phyloP scores from a whole-genome alignment of 768 basidiomycete species.

The Boletus pseudo-olivaceus region DNA sequence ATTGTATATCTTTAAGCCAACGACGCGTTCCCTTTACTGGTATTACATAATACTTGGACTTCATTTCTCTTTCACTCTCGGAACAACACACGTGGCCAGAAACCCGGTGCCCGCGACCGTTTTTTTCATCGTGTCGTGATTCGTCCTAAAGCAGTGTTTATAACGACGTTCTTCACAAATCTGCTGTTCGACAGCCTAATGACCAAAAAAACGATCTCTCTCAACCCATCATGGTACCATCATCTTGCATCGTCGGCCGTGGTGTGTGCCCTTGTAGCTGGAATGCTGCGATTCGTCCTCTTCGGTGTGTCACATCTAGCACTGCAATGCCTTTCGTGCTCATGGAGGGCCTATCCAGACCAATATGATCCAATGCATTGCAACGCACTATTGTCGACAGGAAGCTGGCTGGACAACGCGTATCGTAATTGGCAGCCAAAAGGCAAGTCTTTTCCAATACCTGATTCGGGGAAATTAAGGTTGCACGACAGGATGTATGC shows the following conservation, averaged over 20 bases:
- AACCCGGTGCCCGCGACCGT: background rate
- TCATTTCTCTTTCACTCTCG: background rate
- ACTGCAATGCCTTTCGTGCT: conserved; percentile 3
- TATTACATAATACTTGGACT: background rate
- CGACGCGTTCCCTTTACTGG: background rate
- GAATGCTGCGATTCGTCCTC: conserved; percentile 41
- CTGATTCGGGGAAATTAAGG: conserved; percentile 4
- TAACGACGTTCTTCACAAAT: background rate
- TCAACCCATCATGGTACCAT: conserved; percentile 52
- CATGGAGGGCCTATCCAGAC: conserved; percentile 41
- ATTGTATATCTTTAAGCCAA: background rate
- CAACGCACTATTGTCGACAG: conserved; percentile 61
- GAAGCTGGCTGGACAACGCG: conserved; percentile 71
- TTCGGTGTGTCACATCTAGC: conserved; percentile 38
- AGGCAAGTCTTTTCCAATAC: conserved; percentile 41
- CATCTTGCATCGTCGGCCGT: conserved; percentile 40
- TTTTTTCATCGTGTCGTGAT: background rate
- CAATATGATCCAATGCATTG: conserved; percentile 72
- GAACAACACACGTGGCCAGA: background rate
- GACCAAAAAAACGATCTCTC: conserved; percentile 29
- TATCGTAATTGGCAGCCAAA: conserved; percentile 85
- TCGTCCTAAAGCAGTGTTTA: background rate
- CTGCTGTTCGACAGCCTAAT: conserved; percentile 14
- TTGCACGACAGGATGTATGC: conserved; percentile 66
- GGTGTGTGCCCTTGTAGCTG: conserved; percentile 40